Evolutionary conservation across 1,284 basidiomycete species (phyloP).

Genomic region (Cystobasidiaceae sp.): DNA sequence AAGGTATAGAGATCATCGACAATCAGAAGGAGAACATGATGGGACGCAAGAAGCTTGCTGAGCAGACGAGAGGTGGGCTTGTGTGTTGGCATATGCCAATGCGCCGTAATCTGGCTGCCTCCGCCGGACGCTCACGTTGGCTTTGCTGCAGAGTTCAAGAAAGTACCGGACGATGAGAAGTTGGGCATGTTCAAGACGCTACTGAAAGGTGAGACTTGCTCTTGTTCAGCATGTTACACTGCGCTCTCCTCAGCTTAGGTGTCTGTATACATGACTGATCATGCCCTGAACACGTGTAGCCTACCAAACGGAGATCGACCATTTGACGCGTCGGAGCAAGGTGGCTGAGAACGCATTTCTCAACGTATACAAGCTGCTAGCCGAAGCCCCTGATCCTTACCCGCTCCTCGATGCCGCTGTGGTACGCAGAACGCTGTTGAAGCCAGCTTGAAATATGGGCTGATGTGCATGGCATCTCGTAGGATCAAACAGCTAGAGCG

Average conservation of each 20-base stretch:
- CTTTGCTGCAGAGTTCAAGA: slow-evolving; percentile 75
- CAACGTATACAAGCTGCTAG: slow-evolving; percentile 85
- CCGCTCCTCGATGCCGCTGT: slow-evolving; percentile 90
- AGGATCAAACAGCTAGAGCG: slow-evolving; percentile 85
- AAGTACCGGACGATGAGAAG: slow-evolving; percentile 78
- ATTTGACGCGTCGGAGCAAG: slow-evolving; percentile 84
- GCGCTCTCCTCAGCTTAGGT: too few species aligned
- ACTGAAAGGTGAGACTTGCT: slow-evolving; percentile 61
- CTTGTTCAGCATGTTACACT: too few species aligned
- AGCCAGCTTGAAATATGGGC: slow-evolving; percentile 1
- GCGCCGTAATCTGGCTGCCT: too few species aligned
- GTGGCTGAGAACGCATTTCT: slow-evolving; percentile 87
- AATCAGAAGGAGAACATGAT: slow-evolving; percentile 93
- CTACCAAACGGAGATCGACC: slow-evolving; percentile 95
- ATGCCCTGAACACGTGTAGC: too few species aligned
- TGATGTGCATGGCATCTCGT: not conserved
- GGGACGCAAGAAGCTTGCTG: slow-evolving; percentile 82
- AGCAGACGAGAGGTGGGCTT: slow-evolving; percentile 79
- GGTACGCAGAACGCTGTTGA: slow-evolving; percentile 56
- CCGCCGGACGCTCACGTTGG: too few species aligned
- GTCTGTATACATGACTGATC: too few species aligned
- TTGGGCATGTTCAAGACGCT: slow-evolving; percentile 75
- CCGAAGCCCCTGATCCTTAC: slow-evolving; percentile 92
- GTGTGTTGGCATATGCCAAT: too few species aligned
- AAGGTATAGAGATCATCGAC: slow-evolving; percentile 90